Conservation (phyloP, 768 basidiomycete genomes). For the Boletus tylopilopsis region DNA sequence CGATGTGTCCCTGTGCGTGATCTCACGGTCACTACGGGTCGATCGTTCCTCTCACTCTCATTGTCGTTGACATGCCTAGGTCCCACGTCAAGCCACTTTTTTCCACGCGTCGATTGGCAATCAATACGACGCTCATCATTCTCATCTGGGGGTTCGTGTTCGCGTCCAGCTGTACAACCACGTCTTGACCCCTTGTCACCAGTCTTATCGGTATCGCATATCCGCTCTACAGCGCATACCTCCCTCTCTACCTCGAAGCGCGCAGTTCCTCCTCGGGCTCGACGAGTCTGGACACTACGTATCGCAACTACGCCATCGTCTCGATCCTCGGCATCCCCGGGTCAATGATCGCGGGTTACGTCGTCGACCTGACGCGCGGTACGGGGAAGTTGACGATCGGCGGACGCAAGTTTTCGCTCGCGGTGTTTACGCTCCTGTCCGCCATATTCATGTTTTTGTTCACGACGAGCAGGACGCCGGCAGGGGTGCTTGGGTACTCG, state of each 20-base stretch:
- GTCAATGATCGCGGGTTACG: slow-evolving; percentile 41
- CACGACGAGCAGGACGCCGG: slow-evolving; percentile 42
- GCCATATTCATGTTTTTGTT: slow-evolving; percentile 49
- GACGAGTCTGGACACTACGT: slow-evolving; percentile 30
- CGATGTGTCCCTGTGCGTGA: slow-evolving; percentile 37
- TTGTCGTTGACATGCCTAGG: slow-evolving; percentile 18
- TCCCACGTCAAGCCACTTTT: slow-evolving; percentile 49
- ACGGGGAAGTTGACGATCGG: slow-evolving; percentile 34
- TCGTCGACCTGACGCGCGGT: slow-evolving; percentile 43
- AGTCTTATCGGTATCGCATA: slow-evolving; percentile 51
- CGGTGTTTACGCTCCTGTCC: slow-evolving; percentile 41
- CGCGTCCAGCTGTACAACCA: neutral
- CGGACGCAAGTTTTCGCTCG: slow-evolving; percentile 47
- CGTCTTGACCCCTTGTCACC: slow-evolving; percentile 1
- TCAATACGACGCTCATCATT: slow-evolving; percentile 47
- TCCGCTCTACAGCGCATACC: slow-evolving; percentile 50
- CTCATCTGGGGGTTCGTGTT: slow-evolving; percentile 46
- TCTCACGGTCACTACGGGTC: neutral
- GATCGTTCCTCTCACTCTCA: neutral
- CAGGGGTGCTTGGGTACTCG: slow-evolving; percentile 43
- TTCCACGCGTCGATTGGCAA: slow-evolving; percentile 38
- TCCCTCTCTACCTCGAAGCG: slow-evolving; percentile 44
- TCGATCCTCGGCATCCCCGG: slow-evolving; percentile 46
- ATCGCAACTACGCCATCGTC: slow-evolving; percentile 49
- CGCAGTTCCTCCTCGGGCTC: slow-evolving; percentile 27